Evolutionary conservation across 495 filamentous ascomycete genomes (phyloP), one percentile per base, ranked within the genome.

Genomic region (Penicillium malachiteum): DNA sequence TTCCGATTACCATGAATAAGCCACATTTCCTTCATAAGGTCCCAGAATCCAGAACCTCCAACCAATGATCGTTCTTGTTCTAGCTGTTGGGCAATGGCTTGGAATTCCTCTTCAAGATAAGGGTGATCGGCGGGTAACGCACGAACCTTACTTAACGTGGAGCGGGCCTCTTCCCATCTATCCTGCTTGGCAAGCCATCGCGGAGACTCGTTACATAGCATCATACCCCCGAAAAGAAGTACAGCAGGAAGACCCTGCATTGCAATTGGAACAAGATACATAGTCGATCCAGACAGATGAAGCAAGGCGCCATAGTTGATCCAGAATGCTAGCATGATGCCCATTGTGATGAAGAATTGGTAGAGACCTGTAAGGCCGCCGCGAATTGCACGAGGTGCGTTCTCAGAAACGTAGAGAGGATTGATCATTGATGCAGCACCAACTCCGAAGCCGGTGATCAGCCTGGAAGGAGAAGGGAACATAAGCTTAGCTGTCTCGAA

Each of bases 21-120:
- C 83, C 86, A 90, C 83, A 89, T 88, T 60, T 90, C 88, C 57
- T 76, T 81, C 67, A 85, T 80, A 31, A 90, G 71, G 54, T 85
- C 81, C 84, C 76, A 82, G 71, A 85, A 82, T 9, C 70, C 71
- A 11, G 82, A 79, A 10, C 86, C 87, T 30, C 79, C 81, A 37
- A 86, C 73, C n/a, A 87, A 69, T 6, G 77, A 73, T 11, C 82
- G 81, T 63, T 91, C 87, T 31, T 85, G 77, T 55, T 90, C 85
- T n/a, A 91, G 77, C 65, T 89, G 84, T 11, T 63, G 60, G 13
- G 68, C 64, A 48, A 91, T 89, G 53, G 87, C 87, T 18, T 78
- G 73, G 58, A 90, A 79, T 59, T 90, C 87, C 11, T 81, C 76
- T 54, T 83, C 74, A 35, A 91, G 67, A 63, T 90, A 89, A 0